These are phyloP conservation scores for Farysia itapuensis DNA, from an alignment of 1,284 basidiomycete genomes.

Conservation along the genomic window DNA sequence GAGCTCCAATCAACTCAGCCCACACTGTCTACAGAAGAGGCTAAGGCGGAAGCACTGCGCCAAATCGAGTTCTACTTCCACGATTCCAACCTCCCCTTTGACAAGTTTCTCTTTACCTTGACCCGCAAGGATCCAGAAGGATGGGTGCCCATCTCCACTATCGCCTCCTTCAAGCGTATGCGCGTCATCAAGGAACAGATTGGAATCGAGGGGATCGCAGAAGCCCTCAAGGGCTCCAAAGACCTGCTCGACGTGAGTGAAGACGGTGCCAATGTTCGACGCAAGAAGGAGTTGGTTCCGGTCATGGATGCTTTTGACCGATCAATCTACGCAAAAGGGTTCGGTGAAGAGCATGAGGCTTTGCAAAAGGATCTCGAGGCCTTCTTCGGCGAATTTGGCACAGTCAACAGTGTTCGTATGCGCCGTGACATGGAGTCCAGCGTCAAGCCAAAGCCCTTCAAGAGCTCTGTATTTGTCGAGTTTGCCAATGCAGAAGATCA, in stretches of 20 bases:
- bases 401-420: conserved; percentile 83
- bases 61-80: conserved; percentile 89
- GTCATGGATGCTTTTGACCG: conserved; percentile 55
- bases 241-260: conserved; percentile 75
- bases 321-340: conserved; percentile 72
- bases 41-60: conserved; percentile 41
- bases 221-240: conserved; percentile 34
- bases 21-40: conserved; percentile 38
- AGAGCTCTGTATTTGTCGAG: conserved; percentile 92
- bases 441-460: conserved; percentile 73
- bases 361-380: conserved; percentile 77
- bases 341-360: conserved; percentile 72
- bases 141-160: conserved; percentile 85
- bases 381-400: conserved; percentile 81
- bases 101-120: conserved; percentile 84
- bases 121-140: conserved; percentile 64
- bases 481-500: conserved; percentile 75
- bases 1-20: conserved; percentile 1
- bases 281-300: conserved; percentile 65
- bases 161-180: conserved; percentile 97
- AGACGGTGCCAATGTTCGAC: conserved; percentile 72
- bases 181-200: conserved; percentile 62
- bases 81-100: conserved; percentile 84
- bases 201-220: conserved; percentile 42
- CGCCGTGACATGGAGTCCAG: conserved; percentile 65